Percentiles rank a stretch among this genome's conserved stretches.
Evolutionary conservation across 345 rosid genomes (phyloP).

Genomic region (Sisymbrium irio): DNA sequence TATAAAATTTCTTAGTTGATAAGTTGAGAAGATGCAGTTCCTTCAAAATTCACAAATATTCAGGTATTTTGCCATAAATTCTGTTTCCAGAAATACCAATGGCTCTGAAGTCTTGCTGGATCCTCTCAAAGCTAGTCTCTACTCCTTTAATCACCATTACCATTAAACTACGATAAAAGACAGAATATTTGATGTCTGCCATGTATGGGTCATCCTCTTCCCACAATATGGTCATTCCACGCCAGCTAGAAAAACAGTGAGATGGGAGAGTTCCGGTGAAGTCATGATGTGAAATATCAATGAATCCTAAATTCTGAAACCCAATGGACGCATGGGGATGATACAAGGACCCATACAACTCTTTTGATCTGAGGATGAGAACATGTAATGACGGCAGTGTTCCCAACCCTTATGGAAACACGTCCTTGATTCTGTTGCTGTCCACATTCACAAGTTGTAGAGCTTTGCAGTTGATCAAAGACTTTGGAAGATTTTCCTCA

Average conservation of each 20-base stretch:
- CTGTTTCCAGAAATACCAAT: background rate
- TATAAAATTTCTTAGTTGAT: too few relatives aligned
- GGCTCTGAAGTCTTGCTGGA: background rate
- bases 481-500: conserved; percentile 25
- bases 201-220: background rate
- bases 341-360: conserved; percentile 30
- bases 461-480: conserved; percentile 8
- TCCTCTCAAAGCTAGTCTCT: background rate
- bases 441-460: conserved; percentile 43
- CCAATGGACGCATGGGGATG: background rate
- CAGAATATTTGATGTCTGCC: background rate
- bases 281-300: conserved; percentile 38
- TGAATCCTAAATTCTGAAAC: conserved; percentile 42
- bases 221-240: background rate
- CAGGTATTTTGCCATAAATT: background rate
- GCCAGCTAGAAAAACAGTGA: background rate
- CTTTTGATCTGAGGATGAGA: conserved; percentile 43
- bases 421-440: conserved; percentile 37
- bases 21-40: background rate
- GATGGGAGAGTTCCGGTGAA: conserved; percentile 27
- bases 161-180: too few relatives aligned
- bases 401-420: conserved; percentile 14
- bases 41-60: background rate
- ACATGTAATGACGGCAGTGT: conserved; percentile 28
- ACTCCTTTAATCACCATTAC: background rate